A percentile compares a stretch with the other conserved stretches of the same genome.
phyloP scores from a whole-genome alignment of 2,329 filamentous ascomycete species.

The Hymenoscyphus linearis region DNA sequence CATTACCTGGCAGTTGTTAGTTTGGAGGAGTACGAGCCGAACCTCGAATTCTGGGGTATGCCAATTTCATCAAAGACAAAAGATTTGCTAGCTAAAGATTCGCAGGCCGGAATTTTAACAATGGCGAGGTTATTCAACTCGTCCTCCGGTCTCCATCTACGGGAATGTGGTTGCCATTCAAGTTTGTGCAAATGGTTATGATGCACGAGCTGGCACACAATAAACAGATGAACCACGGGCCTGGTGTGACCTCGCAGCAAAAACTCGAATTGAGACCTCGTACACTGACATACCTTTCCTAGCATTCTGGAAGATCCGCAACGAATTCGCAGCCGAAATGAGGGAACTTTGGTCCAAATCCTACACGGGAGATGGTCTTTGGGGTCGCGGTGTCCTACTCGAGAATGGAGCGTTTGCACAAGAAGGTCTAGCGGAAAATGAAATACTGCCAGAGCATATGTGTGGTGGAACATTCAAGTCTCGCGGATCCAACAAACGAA shows the following conservation, averaged over 20 bases:
- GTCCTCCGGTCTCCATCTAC: constrained; percentile 64
- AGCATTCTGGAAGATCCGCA: constrained; percentile 75
- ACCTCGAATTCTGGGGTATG: constrained; percentile 63
- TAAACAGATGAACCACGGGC: constrained; percentile 86
- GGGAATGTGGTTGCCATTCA: constrained; percentile 71
- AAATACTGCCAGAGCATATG: constrained; percentile 62
- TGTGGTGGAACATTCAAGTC: constrained; percentile 77
- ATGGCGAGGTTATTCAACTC: constrained; percentile 79
- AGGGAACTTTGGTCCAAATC: constrained; percentile 60
- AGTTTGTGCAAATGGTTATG: constrained; percentile 91
- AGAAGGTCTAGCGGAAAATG: constrained; percentile 46
- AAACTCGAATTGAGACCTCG: neutral
- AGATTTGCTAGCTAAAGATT: constrained; percentile 32
- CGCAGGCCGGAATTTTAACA: constrained; percentile 81
- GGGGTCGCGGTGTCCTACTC: constrained; percentile 66
- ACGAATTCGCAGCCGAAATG: constrained; percentile 68
- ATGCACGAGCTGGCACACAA: constrained; percentile 82
- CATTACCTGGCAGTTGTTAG: constrained; percentile 60
- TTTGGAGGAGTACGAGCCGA: constrained; percentile 77
- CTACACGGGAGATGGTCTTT: constrained; percentile 78
- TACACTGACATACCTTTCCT: constrained; percentile 23
- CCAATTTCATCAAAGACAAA: neutral
- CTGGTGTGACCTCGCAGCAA: neutral
- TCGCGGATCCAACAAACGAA: constrained; percentile 44
- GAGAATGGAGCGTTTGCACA: constrained; percentile 54